phyloP scores from a whole-genome alignment of 2,329 filamentous ascomycete species.

The Teratosphaeria destructans region DNA sequence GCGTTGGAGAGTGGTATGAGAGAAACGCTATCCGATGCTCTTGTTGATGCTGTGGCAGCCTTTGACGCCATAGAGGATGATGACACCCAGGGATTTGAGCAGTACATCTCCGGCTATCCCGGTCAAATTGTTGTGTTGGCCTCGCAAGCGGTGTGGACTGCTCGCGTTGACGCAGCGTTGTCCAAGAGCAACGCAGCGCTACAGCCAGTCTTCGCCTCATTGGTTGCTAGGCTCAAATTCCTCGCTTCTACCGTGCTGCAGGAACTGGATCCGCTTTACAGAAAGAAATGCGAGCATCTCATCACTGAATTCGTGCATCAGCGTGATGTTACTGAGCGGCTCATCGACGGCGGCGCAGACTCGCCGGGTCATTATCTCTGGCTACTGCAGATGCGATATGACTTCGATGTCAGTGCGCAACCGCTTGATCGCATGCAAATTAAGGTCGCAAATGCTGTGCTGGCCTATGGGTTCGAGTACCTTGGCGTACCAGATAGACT shows the following conservation, averaged over 20 bases:
- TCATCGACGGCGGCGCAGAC: conserved; percentile 64
- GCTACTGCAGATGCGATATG: conserved; percentile 94
- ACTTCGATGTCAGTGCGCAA: conserved; percentile 74
- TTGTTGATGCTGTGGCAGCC: conserved; percentile 74
- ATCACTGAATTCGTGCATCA: conserved; percentile 99
- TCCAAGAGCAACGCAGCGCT: conserved; percentile 60
- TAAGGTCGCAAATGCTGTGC: conserved; percentile 91
- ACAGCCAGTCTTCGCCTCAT: conserved; percentile 62
- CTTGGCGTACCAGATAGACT: conserved; percentile 92
- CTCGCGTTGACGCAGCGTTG: conserved; percentile 69
- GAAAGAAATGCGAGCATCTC: conserved; percentile 96
- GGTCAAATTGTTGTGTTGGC: conserved; percentile 93
- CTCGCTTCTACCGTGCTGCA: conserved; percentile 83
- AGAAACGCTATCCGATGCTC: conserved; percentile 76
- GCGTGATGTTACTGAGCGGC: conserved; percentile 80
- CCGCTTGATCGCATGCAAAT: conserved; percentile 73
- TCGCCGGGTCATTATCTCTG: conserved; percentile 77
- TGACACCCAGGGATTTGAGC: conserved; percentile 58
- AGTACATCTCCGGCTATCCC: conserved; percentile 76
- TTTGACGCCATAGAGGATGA: conserved; percentile 64
- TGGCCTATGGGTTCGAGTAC: conserved; percentile 97
- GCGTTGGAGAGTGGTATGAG: conserved; percentile 92
- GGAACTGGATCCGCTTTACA: conserved; percentile 73
- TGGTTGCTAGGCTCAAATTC: conserved; percentile 73
- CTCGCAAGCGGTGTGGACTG: conserved; percentile 89